Evolutionary conservation across 1,139 yeast genomes (phyloP), one percentile per base, ranked within the genome.

Genomic region (Lodderomyces margitis): DNA sequence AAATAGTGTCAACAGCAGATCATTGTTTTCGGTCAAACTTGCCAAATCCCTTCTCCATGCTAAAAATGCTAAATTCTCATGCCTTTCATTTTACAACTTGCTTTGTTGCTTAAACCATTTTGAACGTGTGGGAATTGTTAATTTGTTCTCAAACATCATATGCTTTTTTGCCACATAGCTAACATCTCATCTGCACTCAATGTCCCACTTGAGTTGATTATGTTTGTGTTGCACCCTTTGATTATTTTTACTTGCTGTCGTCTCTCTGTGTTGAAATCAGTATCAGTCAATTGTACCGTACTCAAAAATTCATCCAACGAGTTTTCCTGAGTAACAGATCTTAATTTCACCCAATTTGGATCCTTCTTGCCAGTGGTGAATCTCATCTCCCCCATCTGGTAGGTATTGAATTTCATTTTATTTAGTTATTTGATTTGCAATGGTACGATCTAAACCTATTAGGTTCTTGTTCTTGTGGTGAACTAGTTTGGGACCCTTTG

Each of bases 101-200:
- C 92, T 82, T 66, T 84, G 92, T 3, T 62, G 70, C 46, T 75
- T 76, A 44, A 68, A 75, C 99, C 99, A 94, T 40, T 67, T 57
- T 6, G 99, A 98, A 60, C 98, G 77, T 61, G 96, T 80, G 30
- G 99, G 99, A 41, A 94, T 92, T n/a, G 87, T 89, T 56, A 94
- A 75, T 55, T 82, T 83, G 47, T 82, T 83, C 48, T 83, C 87
- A 60, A 87, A 86, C 47, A 80, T 75, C 57, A 81, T 78, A 56
- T 89, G 96, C 52, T n/a, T n/a, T 81, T 75, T 34, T 73, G 70
- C 51, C 82, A 77, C 47, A 87, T 68, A 38, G 71, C 76, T 39
- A 72, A 69, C 56, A 82, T 84, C 58, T 89, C 91, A 42, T 81
- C 89, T 21, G 75, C 74, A 0, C 83, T 74, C 49, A 91, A 69